Evolutionary conservation across 176 grass and related monocot genomes (phyloP), one percentile per base, ranked within the genome.

Genomic region (Lolium multiflorum): DNA sequence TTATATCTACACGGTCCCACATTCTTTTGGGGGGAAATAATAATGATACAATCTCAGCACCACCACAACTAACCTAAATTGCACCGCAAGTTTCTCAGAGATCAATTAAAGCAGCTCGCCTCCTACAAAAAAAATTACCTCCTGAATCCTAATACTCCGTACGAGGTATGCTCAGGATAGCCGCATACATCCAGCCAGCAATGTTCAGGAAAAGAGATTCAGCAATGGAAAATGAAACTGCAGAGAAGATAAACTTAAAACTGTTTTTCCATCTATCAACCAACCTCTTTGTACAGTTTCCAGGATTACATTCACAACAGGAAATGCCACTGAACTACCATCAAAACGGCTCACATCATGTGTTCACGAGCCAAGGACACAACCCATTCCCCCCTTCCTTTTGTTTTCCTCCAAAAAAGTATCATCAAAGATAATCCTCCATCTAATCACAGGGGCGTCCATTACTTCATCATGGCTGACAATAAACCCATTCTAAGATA

Each of bases 281-380:
- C 69, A 61, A 89, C 35, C 69, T 84, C 87, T 92, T 87, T 95
- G 90, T 95, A 95, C 93, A 95, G 71, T 93, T 87, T 68, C 38
- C 24, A 77, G 81, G 67, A 82, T 88, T 86, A 90, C 79, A 84
- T 78, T 86, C 87, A 88, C 87, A 89, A 79, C 76, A 88, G 56
- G 44, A 87, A 89, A 89, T 80, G 87, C 26, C 80, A 80, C 44
- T 25, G 76, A 74, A 86, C 87, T 88, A 91, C 76, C 80, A 72
- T 57, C 71, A 73, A 86, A 89, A 79, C 8, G 75, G 90, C 87
- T 83, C 83, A 66, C 79, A 76, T 54, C 51, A 68, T 69, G 80
- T 89, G 78, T 38, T 78, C 35, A 84, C 72, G 65, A 78, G 81
- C 84, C 84, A 73, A 37, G 61, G 86, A n/a, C 48, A 68, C 12